A percentile compares a stretch with the other conserved stretches of the same genome.
These are phyloP conservation scores for Hypoxylon intermedium DNA, from an alignment of 495 filamentous ascomycete genomes.

Conservation along the genomic window DNA sequence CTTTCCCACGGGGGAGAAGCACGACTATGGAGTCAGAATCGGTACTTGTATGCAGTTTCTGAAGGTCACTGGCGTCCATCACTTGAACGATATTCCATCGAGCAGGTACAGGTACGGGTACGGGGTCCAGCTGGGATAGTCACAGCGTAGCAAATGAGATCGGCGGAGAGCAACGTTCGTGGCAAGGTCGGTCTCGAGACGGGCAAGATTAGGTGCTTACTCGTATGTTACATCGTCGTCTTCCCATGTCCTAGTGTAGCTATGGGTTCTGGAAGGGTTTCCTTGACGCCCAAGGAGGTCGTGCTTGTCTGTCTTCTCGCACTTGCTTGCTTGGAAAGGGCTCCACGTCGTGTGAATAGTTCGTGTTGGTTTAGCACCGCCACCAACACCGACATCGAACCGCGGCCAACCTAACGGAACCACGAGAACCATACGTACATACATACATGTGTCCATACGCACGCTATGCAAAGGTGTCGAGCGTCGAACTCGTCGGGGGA, in stretches of 20 bases:
- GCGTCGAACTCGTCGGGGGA: background rate
- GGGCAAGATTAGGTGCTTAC: background rate
- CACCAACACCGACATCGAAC: too few relatives aligned
- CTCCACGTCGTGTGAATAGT: too few relatives aligned
- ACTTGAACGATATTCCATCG: background rate
- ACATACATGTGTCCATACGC: background rate
- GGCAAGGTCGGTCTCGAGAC: background rate
- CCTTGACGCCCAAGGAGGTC: background rate
- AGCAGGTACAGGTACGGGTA: background rate
- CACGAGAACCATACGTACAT: background rate
- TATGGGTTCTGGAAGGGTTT: background rate
- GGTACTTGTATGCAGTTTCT: constrained; percentile 2
- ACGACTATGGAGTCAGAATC: background rate
- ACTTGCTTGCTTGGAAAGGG: too few relatives aligned
- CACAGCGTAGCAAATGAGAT: background rate
- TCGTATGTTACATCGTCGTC: background rate
- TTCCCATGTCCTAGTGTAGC: too few relatives aligned
- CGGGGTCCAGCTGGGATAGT: background rate
- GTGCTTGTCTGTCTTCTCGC: background rate
- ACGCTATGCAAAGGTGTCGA: background rate
- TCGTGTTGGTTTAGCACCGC: too few relatives aligned
- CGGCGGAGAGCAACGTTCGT: background rate
- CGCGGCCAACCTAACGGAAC: too few relatives aligned
- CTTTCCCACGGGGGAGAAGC: background rate
- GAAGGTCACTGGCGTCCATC: background rate